A percentile compares a stretch with the other conserved stretches of the same genome.
These are phyloP conservation scores for Hyphopichia homilentoma DNA, from an alignment of 805 yeast species.

Conservation along the genomic window DNA sequence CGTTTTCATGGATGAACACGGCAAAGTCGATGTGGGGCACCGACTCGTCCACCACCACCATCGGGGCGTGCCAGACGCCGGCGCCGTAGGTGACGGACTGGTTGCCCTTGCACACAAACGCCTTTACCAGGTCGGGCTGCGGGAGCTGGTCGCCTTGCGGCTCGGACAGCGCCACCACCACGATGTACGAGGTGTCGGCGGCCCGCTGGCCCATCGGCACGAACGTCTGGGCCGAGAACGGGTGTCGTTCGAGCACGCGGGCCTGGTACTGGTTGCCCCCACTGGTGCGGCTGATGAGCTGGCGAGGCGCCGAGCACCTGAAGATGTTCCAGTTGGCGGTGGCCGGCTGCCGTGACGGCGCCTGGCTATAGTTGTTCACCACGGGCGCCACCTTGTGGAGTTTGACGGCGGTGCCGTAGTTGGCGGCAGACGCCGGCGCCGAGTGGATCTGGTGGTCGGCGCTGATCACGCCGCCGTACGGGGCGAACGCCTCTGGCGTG, in stretches of 20 bases:
- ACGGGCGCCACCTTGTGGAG: slow-evolving; percentile 70
- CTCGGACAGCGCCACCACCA: slow-evolving; percentile 64
- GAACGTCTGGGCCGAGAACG: slow-evolving; percentile 83
- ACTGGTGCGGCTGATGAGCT: slow-evolving; percentile 36
- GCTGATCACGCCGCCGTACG: slow-evolving; percentile 74
- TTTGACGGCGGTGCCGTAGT: slow-evolving; percentile 92
- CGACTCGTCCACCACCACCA: slow-evolving; percentile 72
- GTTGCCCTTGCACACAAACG: slow-evolving; percentile 74
- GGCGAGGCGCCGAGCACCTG: slow-evolving; percentile 74
- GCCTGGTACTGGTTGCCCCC: slow-evolving; percentile 37
- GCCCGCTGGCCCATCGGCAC: slow-evolving; percentile 76
- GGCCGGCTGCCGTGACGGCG: slow-evolving; percentile 46
- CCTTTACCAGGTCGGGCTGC: slow-evolving; percentile 54
- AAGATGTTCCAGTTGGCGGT: slow-evolving; percentile 79
- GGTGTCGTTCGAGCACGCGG: slow-evolving; percentile 85
- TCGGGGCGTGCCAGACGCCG: slow-evolving; percentile 94
- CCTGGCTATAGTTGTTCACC: slow-evolving; percentile 44
- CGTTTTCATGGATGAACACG: slow-evolving; percentile 84
- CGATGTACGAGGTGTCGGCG: slow-evolving; percentile 57
- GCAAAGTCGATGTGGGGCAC: slow-evolving; percentile 65
- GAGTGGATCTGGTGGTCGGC: slow-evolving; percentile 66
- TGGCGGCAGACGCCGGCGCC: slow-evolving; percentile 52
- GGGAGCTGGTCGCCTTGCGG: slow-evolving; percentile 47
- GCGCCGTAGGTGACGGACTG: slow-evolving; percentile 88
- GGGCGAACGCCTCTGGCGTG: slow-evolving; percentile 62